Evolutionary conservation across 2,329 filamentous ascomycete species (phyloP), one percentile per base, ranked within the genome.

Genomic region (Tolypocladium endophyticum): DNA sequence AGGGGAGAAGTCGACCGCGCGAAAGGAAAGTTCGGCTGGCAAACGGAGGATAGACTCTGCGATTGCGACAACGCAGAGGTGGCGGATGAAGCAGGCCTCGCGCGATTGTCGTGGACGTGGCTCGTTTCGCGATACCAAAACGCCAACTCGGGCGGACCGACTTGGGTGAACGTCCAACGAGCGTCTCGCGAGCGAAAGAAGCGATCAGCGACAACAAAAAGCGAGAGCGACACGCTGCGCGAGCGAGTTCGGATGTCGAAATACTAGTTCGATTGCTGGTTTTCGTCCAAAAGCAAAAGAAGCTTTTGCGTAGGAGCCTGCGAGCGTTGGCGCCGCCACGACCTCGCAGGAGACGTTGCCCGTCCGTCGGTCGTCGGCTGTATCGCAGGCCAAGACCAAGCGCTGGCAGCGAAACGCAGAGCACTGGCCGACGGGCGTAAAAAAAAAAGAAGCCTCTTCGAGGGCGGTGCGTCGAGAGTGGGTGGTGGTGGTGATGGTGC

Each of bases 181-280:
- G 9, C 50, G 50, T n/a, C 50, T 53, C 28, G 50, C 20, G 16
- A 36, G 50, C 23, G 47, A 57, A n/a, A 23, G n/a, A n/a, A 33
- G 33, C 56, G 20, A 45, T 45, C 18, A 57, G 39, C 14, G 25
- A 11, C 8, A 11, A n/a, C 28, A 20, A 57, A 20, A 20, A 57
- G 18, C 20, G 41, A 45, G 39, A 57, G 41, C 39, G 39, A 57
- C 25, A 47, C 18, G 28, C 55, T 55, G 66, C 59, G 60, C 56
- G 58, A 56, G 61, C 55, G 57, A 57, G 61, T 57, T 58, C 61
- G 53, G 61, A 66, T 54, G 64, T 60, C 61, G 63, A 64, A 61
- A 60, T 59, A 60, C 62, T 66, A 63, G 59, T 62, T 63, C 62
- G 62, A 63, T 63, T 56, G 62, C 63, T 53, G 50, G n/a, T 35